Evolutionary conservation across 2,329 filamentous ascomycete genomes (phyloP), one percentile per base, ranked within the genome.

Genomic region (Fusarium heterosporum): DNA sequence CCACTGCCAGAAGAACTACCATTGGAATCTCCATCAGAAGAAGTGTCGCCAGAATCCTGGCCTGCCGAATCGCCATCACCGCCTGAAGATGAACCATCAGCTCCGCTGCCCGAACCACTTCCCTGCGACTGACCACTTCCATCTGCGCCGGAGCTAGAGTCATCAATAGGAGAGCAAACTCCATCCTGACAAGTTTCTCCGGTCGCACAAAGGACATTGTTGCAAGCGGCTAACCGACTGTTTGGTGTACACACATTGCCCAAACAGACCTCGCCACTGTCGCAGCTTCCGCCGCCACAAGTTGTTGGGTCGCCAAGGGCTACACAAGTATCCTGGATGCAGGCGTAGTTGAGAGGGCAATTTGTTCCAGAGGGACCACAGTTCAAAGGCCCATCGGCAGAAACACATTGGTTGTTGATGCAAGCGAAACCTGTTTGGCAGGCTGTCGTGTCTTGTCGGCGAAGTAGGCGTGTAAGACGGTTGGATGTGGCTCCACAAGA

Each of bases 331-430:
- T 41, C 19, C 4, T 64, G 45, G 5, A 71, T 43, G 2, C 69
- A 71, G n/a, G 59, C 60, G 14, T 57, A 53, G 22, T 66, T 63
- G 6, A 48, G 28, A 3, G 57, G 57, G 4, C 69, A 71, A 8
- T 45, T 50, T 12, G 30, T 22, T 6, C 56, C 64, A 17, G 42
- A 11, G 16, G 46, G 19, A 7, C 46, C 61, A 3, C 68, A 71
- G 16, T 52, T 51, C 11, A 40, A 19, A 1, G 63, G 49, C 5
- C 64, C 61, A 13, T 51, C 16, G 0, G 55, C 34, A 1, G 40
- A 11, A 1, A 61, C 55, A 10, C 68, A 71, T 4, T 39, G 17
- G 8, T 55, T 60, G 19, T 68, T 38, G 3, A 69, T 51, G 12
- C 68, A 71, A 4, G 52, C 57, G 22, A 65, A 49, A 0, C 48